A percentile compares a stretch with the other conserved stretches of the same genome.
phyloP scores from a whole-genome alignment of 1,139 yeast genomes.

The Ashbya aceris region DNA sequence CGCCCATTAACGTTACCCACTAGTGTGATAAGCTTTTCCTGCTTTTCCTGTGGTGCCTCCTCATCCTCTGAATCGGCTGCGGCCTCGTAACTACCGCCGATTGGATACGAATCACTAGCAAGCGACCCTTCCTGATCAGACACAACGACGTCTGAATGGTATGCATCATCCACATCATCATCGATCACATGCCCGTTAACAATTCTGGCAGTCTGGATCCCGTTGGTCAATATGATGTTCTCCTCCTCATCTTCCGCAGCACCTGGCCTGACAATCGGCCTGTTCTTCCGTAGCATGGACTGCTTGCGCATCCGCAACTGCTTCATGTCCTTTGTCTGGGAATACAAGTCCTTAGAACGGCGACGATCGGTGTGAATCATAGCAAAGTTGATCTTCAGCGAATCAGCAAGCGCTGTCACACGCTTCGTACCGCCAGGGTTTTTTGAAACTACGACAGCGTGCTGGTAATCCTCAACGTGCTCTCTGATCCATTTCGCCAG shows the following conservation, averaged over 20 bases:
- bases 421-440: slow-evolving; percentile 98
- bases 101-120: slow-evolving; percentile 38
- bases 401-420: slow-evolving; percentile 94
- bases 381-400: slow-evolving; percentile 90
- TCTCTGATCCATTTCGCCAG: slow-evolving; percentile 94
- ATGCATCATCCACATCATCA: slow-evolving; percentile 78
- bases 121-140: slow-evolving; percentile 29
- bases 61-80: slow-evolving; percentile 72
- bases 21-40: slow-evolving; percentile 83
- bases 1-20: slow-evolving; percentile 92
- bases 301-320: slow-evolving; percentile 33
- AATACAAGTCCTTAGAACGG: slow-evolving; percentile 66
- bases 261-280: slow-evolving; percentile 33
- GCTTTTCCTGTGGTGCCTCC: slow-evolving; percentile 64
- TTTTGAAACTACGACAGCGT: slow-evolving; percentile 83
- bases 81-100: slow-evolving; percentile 74
- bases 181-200: slow-evolving; percentile 97
- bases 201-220: slow-evolving; percentile 90
- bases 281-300: slow-evolving; percentile 30
- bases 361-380: slow-evolving; percentile 98
- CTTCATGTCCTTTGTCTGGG: slow-evolving; percentile 30
- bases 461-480: slow-evolving; percentile 71
- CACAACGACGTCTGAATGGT: slow-evolving; percentile 30
- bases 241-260: slow-evolving; percentile 54
- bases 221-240: slow-evolving; percentile 60